A percentile compares a stretch with the other conserved stretches of the same genome.
Conservation (phyloP, 768 basidiomycete species). For the Tricholoma sp. region DNA sequence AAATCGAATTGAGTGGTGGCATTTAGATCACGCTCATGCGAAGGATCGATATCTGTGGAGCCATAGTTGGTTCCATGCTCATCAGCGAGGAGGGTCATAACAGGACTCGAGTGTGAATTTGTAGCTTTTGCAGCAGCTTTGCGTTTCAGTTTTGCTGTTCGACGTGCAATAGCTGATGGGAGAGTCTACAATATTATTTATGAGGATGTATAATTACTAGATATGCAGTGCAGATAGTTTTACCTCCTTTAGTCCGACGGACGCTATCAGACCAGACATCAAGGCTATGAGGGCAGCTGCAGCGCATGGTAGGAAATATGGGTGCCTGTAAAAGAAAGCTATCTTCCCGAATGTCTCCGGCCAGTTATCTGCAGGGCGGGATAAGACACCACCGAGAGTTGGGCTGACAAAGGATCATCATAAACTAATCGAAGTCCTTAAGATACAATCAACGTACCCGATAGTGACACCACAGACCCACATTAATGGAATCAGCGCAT, state of each 20-base stretch:
- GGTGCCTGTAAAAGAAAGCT: conserved; percentile 24
- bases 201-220: neutral
- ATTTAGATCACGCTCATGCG: conserved; percentile 4
- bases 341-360: conserved; percentile 21
- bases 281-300: conserved; percentile 14
- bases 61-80: conserved; percentile 6
- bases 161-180: conserved; percentile 18
- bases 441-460: conserved; percentile 13
- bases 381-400: conserved; percentile 25
- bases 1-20: neutral
- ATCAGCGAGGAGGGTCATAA: conserved; percentile 9
- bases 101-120: conserved; percentile 7
- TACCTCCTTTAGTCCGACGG: conserved; percentile 24
- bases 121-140: neutral
- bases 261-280: conserved; percentile 14
- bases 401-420: conserved; percentile 4
- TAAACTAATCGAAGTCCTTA: neutral
- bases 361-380: conserved; percentile 27
- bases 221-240: neutral
- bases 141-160: conserved; percentile 8
- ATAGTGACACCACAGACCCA: conserved; percentile 21
- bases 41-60: conserved; percentile 1
- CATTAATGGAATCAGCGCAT: conserved; percentile 22
- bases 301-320: conserved; percentile 30
- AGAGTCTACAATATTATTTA: conserved; percentile 23